These are phyloP conservation scores for Verticillium nonalfalfae DNA, from an alignment of 2,329 filamentous ascomycete species.

Conservation along the genomic window DNA sequence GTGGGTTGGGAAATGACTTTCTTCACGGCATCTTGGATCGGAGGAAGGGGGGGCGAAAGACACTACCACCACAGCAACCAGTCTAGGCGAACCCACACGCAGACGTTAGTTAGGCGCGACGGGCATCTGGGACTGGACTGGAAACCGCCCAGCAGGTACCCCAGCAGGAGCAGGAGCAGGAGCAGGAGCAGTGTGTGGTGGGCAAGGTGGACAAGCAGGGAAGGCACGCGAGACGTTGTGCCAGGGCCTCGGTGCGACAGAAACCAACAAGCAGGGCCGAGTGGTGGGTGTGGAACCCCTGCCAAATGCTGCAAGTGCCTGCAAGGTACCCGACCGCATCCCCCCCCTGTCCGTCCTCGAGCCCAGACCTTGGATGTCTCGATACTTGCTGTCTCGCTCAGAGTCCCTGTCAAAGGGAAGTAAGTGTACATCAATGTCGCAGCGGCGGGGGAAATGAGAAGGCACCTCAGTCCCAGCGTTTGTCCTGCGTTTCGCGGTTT, in stretches of 20 bases:
- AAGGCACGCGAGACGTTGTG: not conserved
- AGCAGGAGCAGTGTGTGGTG: not conserved
- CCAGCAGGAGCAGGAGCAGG: not conserved
- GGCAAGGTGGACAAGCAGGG: not conserved
- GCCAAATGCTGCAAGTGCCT: not conserved
- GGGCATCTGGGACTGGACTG: not conserved
- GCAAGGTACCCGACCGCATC: not conserved
- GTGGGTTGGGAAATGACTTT: not conserved
- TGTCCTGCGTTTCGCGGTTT: not conserved
- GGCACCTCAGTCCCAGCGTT: not conserved
- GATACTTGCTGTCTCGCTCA: not conserved
- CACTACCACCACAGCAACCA: not conserved
- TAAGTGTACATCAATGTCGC: not conserved
- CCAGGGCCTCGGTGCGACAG: not conserved
- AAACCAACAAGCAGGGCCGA: not conserved
- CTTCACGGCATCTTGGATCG: not conserved
- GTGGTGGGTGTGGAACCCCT: not conserved
- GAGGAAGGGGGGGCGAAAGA: not conserved
- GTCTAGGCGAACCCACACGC: not conserved
- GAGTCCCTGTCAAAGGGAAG: not conserved
- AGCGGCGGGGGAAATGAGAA: not conserved
- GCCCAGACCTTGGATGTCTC: not conserved
- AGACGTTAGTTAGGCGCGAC: not conserved
- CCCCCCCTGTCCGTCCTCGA: not conserved
- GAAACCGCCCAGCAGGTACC: not conserved